These are phyloP conservation scores for Gyromitra esculenta DNA, from an alignment of 2,329 filamentous ascomycete species.

Conservation along the genomic window DNA sequence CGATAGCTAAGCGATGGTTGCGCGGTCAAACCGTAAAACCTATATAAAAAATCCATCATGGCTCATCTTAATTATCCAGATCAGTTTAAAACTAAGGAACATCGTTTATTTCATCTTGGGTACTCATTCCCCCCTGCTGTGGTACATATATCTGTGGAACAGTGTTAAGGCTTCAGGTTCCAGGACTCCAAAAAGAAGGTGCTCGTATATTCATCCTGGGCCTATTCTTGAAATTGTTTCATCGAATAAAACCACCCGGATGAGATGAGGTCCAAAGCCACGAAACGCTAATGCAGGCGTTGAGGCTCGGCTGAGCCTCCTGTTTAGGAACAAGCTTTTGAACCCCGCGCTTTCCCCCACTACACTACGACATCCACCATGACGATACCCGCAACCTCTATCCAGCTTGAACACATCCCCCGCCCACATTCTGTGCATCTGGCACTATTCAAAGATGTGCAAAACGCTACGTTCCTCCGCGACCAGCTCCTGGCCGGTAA, in stretches of 20 bases:
- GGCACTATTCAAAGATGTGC: conserved; percentile 77
- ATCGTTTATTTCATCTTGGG: background rate
- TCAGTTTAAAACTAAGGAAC: background rate
- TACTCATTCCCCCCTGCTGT: background rate
- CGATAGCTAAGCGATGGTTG: background rate
- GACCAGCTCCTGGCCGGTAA: conserved; percentile 87
- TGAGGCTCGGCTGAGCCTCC: conserved; percentile 31
- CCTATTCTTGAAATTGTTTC: background rate
- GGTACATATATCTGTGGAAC: background rate
- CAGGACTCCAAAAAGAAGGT: background rate
- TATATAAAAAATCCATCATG: background rate
- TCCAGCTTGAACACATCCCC: conserved; percentile 80
- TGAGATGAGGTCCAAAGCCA: background rate
- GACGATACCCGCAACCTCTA: conserved; percentile 68
- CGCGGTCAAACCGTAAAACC: background rate
- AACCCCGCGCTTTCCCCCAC: background rate
- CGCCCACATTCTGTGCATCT: conserved; percentile 73
- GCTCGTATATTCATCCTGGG: background rate
- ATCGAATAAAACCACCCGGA: background rate
- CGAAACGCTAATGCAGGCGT: background rate
- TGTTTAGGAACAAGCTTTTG: background rate
- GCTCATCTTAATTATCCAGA: background rate
- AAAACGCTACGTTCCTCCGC: conserved; percentile 80
- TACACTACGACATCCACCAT: conserved; percentile 59
- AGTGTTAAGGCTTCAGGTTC: background rate